Conservation (phyloP, 768 basidiomycete genomes). For the Termitomyces sp. region DNA sequence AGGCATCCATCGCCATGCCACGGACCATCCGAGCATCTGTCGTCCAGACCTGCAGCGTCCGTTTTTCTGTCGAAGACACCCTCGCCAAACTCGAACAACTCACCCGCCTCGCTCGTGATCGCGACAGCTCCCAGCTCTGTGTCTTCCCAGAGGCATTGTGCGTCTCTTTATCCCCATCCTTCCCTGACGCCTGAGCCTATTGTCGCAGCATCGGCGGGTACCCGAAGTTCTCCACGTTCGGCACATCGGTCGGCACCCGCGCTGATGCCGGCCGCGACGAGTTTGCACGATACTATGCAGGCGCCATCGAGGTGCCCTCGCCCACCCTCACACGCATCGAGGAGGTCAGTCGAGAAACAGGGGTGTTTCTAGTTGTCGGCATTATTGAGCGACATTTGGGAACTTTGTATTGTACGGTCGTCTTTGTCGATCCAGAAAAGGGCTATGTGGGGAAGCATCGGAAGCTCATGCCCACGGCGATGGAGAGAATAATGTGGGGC, state of each 20-base stretch:
- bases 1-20: slow-evolving; percentile 5
- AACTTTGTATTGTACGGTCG: slow-evolving; percentile 55
- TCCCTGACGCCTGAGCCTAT: not conserved
- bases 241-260: slow-evolving; percentile 44
- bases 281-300: slow-evolving; percentile 45
- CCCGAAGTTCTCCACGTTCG: slow-evolving; percentile 53
- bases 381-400: slow-evolving; percentile 55
- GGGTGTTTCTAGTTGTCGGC: slow-evolving; percentile 53
- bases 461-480: slow-evolving; percentile 57
- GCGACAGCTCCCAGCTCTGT: slow-evolving; percentile 41
- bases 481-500: slow-evolving; percentile 60
- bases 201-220: slow-evolving; percentile 40
- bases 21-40: slow-evolving; percentile 37
- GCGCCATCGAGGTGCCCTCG: slow-evolving; percentile 55
- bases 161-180: not conserved
- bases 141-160: slow-evolving; percentile 59
- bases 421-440: slow-evolving; percentile 47
- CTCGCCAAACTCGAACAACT: slow-evolving; percentile 43
- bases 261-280: slow-evolving; percentile 49
- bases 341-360: slow-evolving; percentile 37
- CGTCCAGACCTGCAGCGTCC: slow-evolving; percentile 43
- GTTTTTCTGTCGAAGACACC: slow-evolving; percentile 39
- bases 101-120: slow-evolving; percentile 37
- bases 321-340: slow-evolving; percentile 42
- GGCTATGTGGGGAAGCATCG: slow-evolving; percentile 59